phyloP scores from a whole-genome alignment of 352 stramenopile species.

The Pythium biforme region DNA sequence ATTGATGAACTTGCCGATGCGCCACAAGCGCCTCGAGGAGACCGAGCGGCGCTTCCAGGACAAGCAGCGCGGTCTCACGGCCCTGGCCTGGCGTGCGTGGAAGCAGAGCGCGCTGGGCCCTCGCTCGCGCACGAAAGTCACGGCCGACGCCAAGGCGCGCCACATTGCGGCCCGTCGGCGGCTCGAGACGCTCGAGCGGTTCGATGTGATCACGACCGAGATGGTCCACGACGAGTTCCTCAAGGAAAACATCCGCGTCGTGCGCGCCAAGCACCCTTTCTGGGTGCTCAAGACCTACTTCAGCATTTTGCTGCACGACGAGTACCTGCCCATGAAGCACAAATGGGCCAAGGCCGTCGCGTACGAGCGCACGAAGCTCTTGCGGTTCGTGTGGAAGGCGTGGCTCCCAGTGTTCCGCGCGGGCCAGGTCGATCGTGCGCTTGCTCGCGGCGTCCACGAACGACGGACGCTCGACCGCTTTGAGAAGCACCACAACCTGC shows the following conservation, averaged over 20 bases:
- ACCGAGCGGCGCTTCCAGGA: constrained; percentile 44
- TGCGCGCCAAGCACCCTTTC: constrained; percentile 33
- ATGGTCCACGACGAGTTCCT: constrained; percentile 82
- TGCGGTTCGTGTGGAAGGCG: constrained; percentile 32
- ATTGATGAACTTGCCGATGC: constrained; percentile 64
- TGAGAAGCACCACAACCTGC: constrained; percentile 68
- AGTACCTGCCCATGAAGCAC: constrained; percentile 47
- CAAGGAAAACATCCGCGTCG: constrained; percentile 69
- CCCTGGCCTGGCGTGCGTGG: constrained; percentile 47
- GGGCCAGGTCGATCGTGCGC: constrained; percentile 57
- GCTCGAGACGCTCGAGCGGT: constrained; percentile 58
- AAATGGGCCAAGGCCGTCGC: constrained; percentile 35
- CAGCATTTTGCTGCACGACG: constrained; percentile 34
- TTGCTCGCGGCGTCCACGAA: constrained; percentile 43
- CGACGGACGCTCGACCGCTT: constrained; percentile 60
- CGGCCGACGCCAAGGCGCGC: constrained; percentile 38
- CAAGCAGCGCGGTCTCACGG: constrained; percentile 43
- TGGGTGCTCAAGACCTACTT: constrained; percentile 56
- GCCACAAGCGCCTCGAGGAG: constrained; percentile 51
- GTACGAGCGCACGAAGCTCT: constrained; percentile 34
- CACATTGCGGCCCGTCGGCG: constrained; percentile 49
- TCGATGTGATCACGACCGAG: constrained; percentile 67
- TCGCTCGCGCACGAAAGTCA: constrained; percentile 54
- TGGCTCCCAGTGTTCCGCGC: constrained; percentile 55
- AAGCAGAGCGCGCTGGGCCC: constrained; percentile 51